Evolutionary conservation across 1,139 yeast genomes (phyloP), one percentile per base, ranked within the genome.

Genomic region (Protomyces inundatus): DNA sequence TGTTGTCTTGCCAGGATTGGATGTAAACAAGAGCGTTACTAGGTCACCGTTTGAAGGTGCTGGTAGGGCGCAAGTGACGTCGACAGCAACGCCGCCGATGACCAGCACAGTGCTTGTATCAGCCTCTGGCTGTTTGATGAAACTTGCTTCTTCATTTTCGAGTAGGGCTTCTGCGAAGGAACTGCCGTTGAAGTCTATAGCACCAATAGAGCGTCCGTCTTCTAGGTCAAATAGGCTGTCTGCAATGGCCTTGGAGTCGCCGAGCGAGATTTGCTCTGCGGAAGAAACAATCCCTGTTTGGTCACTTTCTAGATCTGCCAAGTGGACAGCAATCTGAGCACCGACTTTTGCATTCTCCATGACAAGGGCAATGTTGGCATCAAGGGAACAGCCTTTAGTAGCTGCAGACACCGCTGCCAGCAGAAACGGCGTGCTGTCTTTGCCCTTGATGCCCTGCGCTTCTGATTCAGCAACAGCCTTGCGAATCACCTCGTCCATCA

Each of bases 61-160:
- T 14, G 40, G 52, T 1, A 83, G 69, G 48, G 77, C 76, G 56
- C 84, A 83, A 3, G 87, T 83, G 1, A 88, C 79, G 71, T 90
- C 97, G 45, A 87, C 74, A 0, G 96, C 96, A 45, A 90, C 77
- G 0, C 95, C 84, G 0, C 97, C 97, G 32, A 88, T 78, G 0
- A 88, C 82, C n/a, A 69, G 62, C 23, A 64, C 48, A 33, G n/a
- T 39, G 3, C 35, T 14, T n/a, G 39, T 9, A 23, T 23, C 23
- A 4, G 10, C 48, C 10, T 42, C 32, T 10, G 48, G 48, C 4
- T 42, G 12, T 36, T 39, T 9, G 12, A n/a, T 30, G 32, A 14
- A 16, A 4, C 34, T 14, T 16, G 46, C 45, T 33, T n/a, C 23
- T 32, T 36, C 33, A 6, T 40, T 34, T 9, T 35, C 23, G 30